These are phyloP conservation scores for Delonix regia DNA, from an alignment of 306 rosid genomes.

Conservation along the genomic window DNA sequence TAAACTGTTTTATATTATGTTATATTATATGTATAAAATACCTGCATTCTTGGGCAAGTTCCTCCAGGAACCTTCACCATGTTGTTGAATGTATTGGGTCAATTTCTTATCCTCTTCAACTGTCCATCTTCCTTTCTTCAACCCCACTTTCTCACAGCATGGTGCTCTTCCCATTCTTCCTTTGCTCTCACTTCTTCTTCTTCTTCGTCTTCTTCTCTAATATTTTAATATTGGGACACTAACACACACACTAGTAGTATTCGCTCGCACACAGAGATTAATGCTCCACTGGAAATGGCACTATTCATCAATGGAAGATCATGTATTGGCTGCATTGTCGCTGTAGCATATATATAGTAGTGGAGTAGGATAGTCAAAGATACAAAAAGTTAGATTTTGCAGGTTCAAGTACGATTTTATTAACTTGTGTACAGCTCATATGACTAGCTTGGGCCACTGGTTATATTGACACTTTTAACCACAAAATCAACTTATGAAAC, in stretches of 20 bases:
- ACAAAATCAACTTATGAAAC: constrained; percentile 42
- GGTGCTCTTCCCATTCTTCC: constrained; percentile 71
- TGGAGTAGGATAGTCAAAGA: neutral
- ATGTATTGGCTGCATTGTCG: neutral
- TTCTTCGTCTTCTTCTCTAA: neutral
- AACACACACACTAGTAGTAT: no score
- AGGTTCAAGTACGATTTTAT: neutral
- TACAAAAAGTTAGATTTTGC: neutral
- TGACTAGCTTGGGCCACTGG: neutral
- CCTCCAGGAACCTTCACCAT: constrained; percentile 91
- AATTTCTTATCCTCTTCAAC: constrained; percentile 76
- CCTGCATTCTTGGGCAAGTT: constrained; percentile 87
- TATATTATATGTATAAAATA: neutral
- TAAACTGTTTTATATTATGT: no score
- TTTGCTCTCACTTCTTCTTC: neutral
- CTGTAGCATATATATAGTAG: neutral
- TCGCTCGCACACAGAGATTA: neutral
- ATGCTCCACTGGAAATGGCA: neutral
- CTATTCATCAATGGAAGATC: neutral
- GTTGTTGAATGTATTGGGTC: constrained; percentile 59
- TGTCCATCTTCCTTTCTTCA: constrained; percentile 91
- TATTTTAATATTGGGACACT: neutral
- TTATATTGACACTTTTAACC: constrained; percentile 31
- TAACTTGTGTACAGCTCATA: neutral
- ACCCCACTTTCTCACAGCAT: constrained; percentile 80